These are phyloP conservation scores for Blastobotrys apis DNA, from an alignment of 1,139 yeast genomes.

Conservation along the genomic window DNA sequence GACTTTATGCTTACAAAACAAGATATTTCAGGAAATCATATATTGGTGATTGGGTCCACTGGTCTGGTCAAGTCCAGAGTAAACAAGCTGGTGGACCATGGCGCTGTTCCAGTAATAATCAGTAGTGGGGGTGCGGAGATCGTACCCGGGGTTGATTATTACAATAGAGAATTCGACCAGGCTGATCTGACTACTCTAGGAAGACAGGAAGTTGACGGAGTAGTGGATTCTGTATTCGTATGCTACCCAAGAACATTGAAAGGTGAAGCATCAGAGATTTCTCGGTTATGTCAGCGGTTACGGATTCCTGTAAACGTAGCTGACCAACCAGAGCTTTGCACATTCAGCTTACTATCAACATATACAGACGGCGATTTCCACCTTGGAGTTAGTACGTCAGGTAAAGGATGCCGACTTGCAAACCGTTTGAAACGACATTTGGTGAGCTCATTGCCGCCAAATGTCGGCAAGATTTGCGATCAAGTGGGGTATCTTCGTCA, in stretches of 20 bases:
- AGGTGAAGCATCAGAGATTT: constrained; percentile 41
- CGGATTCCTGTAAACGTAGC: constrained; percentile 81
- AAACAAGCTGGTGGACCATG: constrained; percentile 47
- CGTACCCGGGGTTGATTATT: constrained; percentile 8
- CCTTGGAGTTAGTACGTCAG: constrained; percentile 79
- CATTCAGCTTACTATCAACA: constrained; percentile 74
- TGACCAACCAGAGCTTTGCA: constrained; percentile 66
- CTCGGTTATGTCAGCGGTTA: constrained; percentile 47
- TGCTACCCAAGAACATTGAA: constrained; percentile 38
- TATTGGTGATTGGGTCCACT: constrained; percentile 60
- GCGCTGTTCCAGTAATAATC: constrained; percentile 56
- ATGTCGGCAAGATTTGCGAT: constrained; percentile 64
- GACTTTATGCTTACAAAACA: constrained; percentile 52
- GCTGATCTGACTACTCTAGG: constrained; percentile 55
- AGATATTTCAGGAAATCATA: constrained; percentile 50
- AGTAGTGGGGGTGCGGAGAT: constrained; percentile 10
- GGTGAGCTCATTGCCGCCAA: constrained; percentile 58
- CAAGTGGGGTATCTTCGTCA: constrained; percentile 65
- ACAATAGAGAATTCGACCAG: constrained; percentile 39
- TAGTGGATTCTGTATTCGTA: constrained; percentile 76
- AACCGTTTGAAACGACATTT: constrained; percentile 74
- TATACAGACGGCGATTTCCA: constrained; percentile 70
- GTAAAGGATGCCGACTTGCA: constrained; percentile 87
- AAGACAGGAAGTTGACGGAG: constrained; percentile 52
- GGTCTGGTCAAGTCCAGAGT: constrained; percentile 51